Conservation (phyloP, 495 filamentous ascomycete genomes). For the Hypoxylon subgilvum region DNA sequence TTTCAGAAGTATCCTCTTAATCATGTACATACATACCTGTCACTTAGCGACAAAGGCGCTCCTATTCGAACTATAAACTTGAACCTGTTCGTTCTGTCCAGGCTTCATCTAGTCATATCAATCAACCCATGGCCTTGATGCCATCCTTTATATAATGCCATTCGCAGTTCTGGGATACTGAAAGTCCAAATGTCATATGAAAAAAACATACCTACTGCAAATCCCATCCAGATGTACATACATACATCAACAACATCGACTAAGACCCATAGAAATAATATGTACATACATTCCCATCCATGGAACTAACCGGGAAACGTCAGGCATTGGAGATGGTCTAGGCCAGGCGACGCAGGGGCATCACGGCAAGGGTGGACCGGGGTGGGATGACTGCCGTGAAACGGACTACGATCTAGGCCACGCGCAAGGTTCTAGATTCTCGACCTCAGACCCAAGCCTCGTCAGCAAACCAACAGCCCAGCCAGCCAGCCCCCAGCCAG, state of each 20-base stretch:
- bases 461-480: conserved; percentile 15
- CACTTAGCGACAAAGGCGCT: too few species aligned
- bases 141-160: too few species aligned
- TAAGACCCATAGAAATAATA: conserved; percentile 1
- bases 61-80: too few species aligned
- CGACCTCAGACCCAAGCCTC: conserved; percentile 12
- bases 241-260: background rate
- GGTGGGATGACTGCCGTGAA: conserved; percentile 34
- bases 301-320: conserved; percentile 9
- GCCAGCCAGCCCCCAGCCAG: background rate
- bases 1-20: too few species aligned
- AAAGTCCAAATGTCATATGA: too few species aligned
- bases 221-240: background rate
- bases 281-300: background rate
- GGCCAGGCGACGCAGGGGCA: conserved; percentile 35
- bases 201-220: background rate
- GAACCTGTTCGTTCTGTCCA: too few species aligned
- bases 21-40: too few species aligned
- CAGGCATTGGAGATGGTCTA: conserved; percentile 22
- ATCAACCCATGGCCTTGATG: too few species aligned
- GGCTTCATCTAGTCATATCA: too few species aligned
- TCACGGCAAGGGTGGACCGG: conserved; percentile 29
- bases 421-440: conserved; percentile 24
- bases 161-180: too few species aligned
- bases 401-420: conserved; percentile 35